Evolutionary conservation across 306 rosid species (phyloP).

Genomic region (Medicago lupulina): DNA sequence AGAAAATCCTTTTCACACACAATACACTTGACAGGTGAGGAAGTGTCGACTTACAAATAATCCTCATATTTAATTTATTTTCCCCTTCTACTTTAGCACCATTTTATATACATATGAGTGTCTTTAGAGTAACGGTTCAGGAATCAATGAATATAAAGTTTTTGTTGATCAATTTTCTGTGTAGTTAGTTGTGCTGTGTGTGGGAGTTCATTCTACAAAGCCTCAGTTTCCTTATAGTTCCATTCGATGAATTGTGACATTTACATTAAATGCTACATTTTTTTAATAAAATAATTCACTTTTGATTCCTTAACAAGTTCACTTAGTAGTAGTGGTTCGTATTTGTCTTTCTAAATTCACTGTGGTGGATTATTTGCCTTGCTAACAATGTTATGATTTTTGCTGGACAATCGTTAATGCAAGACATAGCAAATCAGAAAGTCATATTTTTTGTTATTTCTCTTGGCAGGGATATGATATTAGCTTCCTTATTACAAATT

Average conservation of each 20-base stretch:
- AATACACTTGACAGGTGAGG: slow-evolving; percentile 7
- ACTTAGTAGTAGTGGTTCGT: background rate
- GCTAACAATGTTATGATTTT: slow-evolving; percentile 27
- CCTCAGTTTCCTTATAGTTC: background rate
- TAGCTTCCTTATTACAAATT: slow-evolving; percentile 95
- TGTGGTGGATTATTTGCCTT: slow-evolving; percentile 22
- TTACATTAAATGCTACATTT: background rate
- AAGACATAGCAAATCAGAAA: slow-evolving; percentile 13
- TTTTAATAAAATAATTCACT: background rate
- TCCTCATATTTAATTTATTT: background rate
- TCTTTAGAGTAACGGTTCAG: background rate
- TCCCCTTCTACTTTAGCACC: background rate
- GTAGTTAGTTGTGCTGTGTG: background rate
- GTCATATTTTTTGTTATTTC: slow-evolving; percentile 37
- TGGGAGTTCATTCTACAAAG: background rate
- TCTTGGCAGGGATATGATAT: slow-evolving; percentile 89
- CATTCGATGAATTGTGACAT: background rate
- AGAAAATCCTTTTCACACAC: slow-evolving; percentile 35
- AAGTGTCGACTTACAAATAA: slow-evolving; percentile 1
- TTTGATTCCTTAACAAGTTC: slow-evolving; percentile 4
- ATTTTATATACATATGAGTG: background rate
- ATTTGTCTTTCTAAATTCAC: slow-evolving; percentile 14
- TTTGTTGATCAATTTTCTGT: background rate
- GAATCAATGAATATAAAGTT: background rate
- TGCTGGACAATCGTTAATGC: slow-evolving; percentile 5